Evolutionary conservation across 2,329 filamentous ascomycete species (phyloP), one percentile per base, ranked within the genome.

Genomic region (Aspergillus ochraceoroseus): DNA sequence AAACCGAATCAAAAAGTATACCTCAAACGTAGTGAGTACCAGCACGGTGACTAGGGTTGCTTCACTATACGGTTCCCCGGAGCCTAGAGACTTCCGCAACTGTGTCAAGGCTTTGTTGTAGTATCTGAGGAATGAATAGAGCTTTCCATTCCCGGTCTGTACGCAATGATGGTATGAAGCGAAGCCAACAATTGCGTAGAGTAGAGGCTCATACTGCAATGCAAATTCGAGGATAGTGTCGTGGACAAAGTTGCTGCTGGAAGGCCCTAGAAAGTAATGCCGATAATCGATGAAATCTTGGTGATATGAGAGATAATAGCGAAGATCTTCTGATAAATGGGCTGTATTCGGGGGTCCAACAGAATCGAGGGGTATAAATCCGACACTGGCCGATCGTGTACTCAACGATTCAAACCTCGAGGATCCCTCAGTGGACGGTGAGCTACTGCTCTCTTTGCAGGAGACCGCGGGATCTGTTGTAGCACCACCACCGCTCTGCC

Each of bases 21-120:
- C 88, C 77, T 98, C 92, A 41, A 95, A 92, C 2, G 87, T 94
- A 40, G 89, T 88, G 34, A 96, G 76, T 56, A 96, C 89, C 28
- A 98, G 69, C 13, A 96, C 89, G 0, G 90, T 94, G 44, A 95
- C 63, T 20, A 96, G 71, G 0, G 83, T 95, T 5, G 82, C 77
- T 34, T 88, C 73, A 22, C 71, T 83, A 49, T 86, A 81, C 45
- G 78, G 79, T 48, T 87, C 82, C 42, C 80, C 81, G 38, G 76
- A 80, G 47, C 80, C 79, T 12, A 96, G 68, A 3, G 80, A 83
- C 22, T 75, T 73, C 6, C 94, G 73, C 12, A 98, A 74, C 17
- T 87, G 68, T 1, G 77, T 83, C 18, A 98, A 83, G 7, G 90
- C 89, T 58, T 80, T 83, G 63, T 95, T 89, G 69, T 96, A 95